Conservation (phyloP, 192 early-diverging fungal genomes). For the Linnemannia elongata region DNA sequence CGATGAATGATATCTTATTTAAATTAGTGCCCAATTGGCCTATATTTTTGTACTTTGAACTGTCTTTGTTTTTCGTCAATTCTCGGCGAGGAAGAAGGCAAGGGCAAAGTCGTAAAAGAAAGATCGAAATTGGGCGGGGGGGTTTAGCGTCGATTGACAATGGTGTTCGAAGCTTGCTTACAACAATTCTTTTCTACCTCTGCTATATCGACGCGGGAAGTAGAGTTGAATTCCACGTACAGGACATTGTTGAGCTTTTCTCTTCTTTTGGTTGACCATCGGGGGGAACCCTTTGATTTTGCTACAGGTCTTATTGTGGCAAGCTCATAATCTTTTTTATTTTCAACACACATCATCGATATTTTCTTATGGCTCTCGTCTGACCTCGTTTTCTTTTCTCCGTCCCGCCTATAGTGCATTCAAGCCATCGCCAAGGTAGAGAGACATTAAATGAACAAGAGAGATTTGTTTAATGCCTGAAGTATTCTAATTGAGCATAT, state of each 20-base stretch:
- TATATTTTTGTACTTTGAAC: not conserved
- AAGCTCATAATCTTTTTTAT: not conserved
- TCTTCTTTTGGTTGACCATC: not conserved
- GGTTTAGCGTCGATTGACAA: not conserved
- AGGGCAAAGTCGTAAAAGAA: not conserved
- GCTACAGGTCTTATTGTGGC: not conserved
- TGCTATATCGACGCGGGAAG: not conserved
- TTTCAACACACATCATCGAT: not conserved
- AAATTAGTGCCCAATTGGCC: slow-evolving; percentile 4
- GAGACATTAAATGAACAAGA: not conserved
- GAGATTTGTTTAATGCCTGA: not conserved
- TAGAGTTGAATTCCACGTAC: not conserved
- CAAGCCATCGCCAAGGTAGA: not conserved
- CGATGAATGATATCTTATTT: not conserved
- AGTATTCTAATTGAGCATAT: not conserved
- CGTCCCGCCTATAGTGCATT: not conserved
- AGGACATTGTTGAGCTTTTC: not conserved
- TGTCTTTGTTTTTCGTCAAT: not conserved
- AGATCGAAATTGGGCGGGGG: not conserved
- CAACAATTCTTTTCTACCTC: no score
- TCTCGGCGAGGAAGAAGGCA: not conserved
- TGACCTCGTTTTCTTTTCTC: slow-evolving; percentile 10
- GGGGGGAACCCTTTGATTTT: not conserved
- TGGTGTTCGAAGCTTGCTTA: not conserved
- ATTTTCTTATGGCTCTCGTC: no score